Conservation (phyloP, 805 yeast genomes). For the Suhomyces sp. region DNA sequence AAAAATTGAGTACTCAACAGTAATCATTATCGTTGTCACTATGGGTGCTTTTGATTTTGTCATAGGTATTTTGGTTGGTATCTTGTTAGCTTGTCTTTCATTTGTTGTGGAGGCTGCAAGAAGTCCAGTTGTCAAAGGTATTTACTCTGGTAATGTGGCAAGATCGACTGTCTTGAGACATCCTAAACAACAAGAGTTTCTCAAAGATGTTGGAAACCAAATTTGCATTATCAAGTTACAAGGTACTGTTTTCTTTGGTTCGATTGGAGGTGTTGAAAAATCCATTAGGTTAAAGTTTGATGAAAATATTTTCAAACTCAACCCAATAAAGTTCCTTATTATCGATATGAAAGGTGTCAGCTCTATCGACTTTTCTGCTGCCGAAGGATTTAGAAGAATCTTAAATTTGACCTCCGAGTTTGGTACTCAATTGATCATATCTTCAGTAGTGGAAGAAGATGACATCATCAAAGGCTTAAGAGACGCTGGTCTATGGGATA, state of each 20-base stretch:
- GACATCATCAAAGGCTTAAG: conserved; percentile 67
- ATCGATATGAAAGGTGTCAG: conserved; percentile 82
- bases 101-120: conserved; percentile 92
- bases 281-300: conserved; percentile 67
- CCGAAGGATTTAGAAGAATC: conserved; percentile 90
- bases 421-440: conserved; percentile 68
- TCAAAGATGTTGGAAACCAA: conserved; percentile 85
- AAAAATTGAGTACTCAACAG: conserved; percentile 78
- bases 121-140: conserved; percentile 75
- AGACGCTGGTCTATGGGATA: conserved; percentile 78
- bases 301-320: conserved; percentile 43
- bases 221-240: conserved; percentile 83
- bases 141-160: conserved; percentile 84
- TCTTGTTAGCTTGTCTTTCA: conserved; percentile 87
- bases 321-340: conserved; percentile 76
- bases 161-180: conserved; percentile 91
- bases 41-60: conserved; percentile 98
- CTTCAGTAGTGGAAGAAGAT: conserved; percentile 71
- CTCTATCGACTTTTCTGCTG: conserved; percentile 89
- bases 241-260: conserved; percentile 91
- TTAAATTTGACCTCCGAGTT: conserved; percentile 72
- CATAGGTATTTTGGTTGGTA: conserved; percentile 86
- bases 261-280: conserved; percentile 87
- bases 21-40: conserved; percentile 79
- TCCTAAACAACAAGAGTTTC: conserved; percentile 81